Evolutionary conservation across 192 early-diverging fungal genomes (phyloP).

Genomic region (Coemansia sp.): DNA sequence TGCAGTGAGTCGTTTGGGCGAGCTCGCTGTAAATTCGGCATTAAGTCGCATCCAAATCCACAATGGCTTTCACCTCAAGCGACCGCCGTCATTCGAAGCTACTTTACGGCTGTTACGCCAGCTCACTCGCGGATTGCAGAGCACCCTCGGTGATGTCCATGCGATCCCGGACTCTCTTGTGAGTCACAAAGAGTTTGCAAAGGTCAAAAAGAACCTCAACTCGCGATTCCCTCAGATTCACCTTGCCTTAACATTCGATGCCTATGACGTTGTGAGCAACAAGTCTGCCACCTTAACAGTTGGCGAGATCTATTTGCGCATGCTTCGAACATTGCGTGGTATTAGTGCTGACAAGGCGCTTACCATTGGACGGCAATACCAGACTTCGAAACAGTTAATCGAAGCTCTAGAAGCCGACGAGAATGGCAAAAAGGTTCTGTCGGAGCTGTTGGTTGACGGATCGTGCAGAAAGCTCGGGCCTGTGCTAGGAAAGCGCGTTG

Average conservation of each 20-base stretch:
- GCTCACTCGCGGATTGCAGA: conserved; percentile 60
- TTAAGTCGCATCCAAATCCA: conserved; percentile 73
- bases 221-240: conserved; percentile 29
- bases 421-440: conserved; percentile 45
- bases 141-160: conserved; percentile 57
- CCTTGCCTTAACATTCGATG: conserved; percentile 63
- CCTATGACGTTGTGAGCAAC: conserved; percentile 66
- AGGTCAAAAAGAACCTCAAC: conserved; percentile 50
- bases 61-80: conserved; percentile 83
- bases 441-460: conserved; percentile 53
- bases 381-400: conserved; percentile 62
- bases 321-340: conserved; percentile 84
- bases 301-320: conserved; percentile 75
- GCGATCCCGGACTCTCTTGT: conserved; percentile 58
- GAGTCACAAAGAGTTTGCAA: conserved; percentile 54
- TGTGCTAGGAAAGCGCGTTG: conserved; percentile 56
- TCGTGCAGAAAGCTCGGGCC: conserved; percentile 58
- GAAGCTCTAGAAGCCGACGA: conserved; percentile 40
- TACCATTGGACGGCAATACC: conserved; percentile 66
- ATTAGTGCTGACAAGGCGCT: conserved; percentile 83
- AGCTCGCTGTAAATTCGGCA: conserved; percentile 67
- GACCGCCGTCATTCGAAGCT: conserved; percentile 73
- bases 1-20: conserved; percentile 62
- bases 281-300: conserved; percentile 74
- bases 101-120: conserved; percentile 74